Evolutionary conservation across 208 protist genomes (phyloP), one percentile per base, ranked within the genome.

Genomic region (Acanthamoeba lenticulata): DNA sequence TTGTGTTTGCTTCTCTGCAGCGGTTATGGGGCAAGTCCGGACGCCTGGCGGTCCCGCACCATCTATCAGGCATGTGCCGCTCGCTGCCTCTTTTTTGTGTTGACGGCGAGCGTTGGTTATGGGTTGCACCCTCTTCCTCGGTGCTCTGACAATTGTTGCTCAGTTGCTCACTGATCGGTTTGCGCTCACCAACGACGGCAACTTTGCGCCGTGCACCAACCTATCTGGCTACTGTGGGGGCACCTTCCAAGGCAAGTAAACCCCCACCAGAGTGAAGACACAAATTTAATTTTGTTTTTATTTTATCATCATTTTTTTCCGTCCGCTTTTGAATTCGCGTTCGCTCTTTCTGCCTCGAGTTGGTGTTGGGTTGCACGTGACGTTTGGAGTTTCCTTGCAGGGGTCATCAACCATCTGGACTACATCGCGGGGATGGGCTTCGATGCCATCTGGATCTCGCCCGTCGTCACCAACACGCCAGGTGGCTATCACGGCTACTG

Each of bases 401-500:
- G 93, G 34, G 60, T 97, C 38, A 74, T 40, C 5, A 55, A 96
- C 55, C 95, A 97, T 47, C 91, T 98, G 24, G 95, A 97, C 92
- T 98, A 98, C 94, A 98, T 98, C 24, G 3, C n/a, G 9, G 67
- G 83, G 5, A 96, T 98, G 94, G 97, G 97, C 44, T 96, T 98
- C 49, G 95, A 98, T 92, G 97, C 97, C 4, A 97, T 98, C 27
- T 98, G 97, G 97, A 98, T 98, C 57, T 97, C 96, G 42, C 97
- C 97, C 1, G 88, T 98, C 7, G 77, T 97, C 44, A 88, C 77
- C 3, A 98, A 98, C 77, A 96, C 92, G 15, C 89, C 77, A 4
- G 96, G 95, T 45, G 96, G 96, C 1, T 98, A 97, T 77, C 97
- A 98, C 85, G 97, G 97, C n/a, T 98, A 98, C 62, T 97, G 95